Base-by-base conservation (phyloP, 108 stramenopile genomes). In the Cyclostephanos tholiformis region DNA sequence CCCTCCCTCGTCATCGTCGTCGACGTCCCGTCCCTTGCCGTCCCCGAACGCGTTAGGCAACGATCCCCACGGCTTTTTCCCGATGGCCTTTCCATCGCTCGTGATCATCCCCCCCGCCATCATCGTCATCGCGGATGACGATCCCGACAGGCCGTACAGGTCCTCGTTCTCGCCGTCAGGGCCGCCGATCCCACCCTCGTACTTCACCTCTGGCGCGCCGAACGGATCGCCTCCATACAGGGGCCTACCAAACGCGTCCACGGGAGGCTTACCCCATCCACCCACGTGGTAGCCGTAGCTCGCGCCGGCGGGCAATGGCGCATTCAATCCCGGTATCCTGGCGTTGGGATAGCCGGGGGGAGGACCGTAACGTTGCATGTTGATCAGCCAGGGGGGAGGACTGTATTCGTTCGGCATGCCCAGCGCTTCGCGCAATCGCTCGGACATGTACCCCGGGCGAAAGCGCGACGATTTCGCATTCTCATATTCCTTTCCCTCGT, bases 181-280 rank as follows among this genome's bases (percentile, higher is more conserved):
- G 3, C 56, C 56, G 13, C 20, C 56, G 1, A 12, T 22, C 1
- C 56, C 23, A 9, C 49, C 63, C 26, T 61, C 56, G 29, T 77
- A 82, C 27, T 73, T 63, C 30, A 44, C n/a, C 2, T 32, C 63
- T 11, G 90, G 87, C 22, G 72, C 77, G 43, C 89, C 96, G 70
- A 96, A 93, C 26, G 91, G 93, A 79, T 97, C 97, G 20, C 97
- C 98, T 23, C 90, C 90, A 64, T 97, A 98, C 35, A 98, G 65
- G 5, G 97, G 96, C 17, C 95, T 74, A 8, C 97, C 97, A 46
- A 86, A 96, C 19, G 82, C 55, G 78, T 99, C 97, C 44, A 98
- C 95, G 14, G 98, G 98, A n/a, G 98, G 97, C 69, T 98, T 98
- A 0, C 99, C 99, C 97, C 97, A 99, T 49, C 97, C 97, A 26